Base-by-base conservation (phyloP, 1,284 basidiomycete species). In the Fomitiporia mediterranea region DNA sequence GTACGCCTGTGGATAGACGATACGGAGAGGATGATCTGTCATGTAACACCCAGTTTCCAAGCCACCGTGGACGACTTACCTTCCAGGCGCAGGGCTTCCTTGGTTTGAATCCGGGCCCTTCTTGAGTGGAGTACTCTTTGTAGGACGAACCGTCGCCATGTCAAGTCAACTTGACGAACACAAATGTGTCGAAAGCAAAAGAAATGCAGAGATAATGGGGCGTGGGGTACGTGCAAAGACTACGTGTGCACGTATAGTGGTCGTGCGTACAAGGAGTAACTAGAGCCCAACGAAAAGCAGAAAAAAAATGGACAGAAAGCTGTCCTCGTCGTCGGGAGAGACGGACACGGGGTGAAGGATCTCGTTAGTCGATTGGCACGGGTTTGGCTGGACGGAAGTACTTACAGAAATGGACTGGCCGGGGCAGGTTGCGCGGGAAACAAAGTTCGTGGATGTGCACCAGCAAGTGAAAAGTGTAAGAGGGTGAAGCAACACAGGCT, bases 81-180 rank as follows among this genome's bases (percentile, higher is more conserved):
- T 49, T 32, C 48, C 53, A 30, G 57, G 53, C 30, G 57, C 25
- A 11, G 47, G 47, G 27, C 47, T 59, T 19, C 53, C 47, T 27
- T 55, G 57, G 21, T 42, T 49, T 15, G 56, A 39, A 27, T 60
- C 58, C 5, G 50, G 50, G 15, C 54, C 55, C 51, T 60, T 60
- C 51, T 60, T 59, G 34, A 60, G 46, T 23, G 58, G 58, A 9
- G 54, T 25, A 25, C 50, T 55, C 39, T 60, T 60, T 23, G 58
- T 30, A 35, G 58, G 8, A 34, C 58, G 58, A 28, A 59, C 53
- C n/a, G 53, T 43, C 4, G 57, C 49, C 57, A 59, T 58, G 48
- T 59, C 52, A 37, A 54, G 40, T 50, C 38, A 58, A 47, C 9
- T 48, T 17, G 37, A 49, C 19, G 44, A 48, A 28, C n/a, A 32